These are phyloP conservation scores for Coemansia sp. DNA, from an alignment of 192 early-diverging fungal genomes.

Conservation along the genomic window DNA sequence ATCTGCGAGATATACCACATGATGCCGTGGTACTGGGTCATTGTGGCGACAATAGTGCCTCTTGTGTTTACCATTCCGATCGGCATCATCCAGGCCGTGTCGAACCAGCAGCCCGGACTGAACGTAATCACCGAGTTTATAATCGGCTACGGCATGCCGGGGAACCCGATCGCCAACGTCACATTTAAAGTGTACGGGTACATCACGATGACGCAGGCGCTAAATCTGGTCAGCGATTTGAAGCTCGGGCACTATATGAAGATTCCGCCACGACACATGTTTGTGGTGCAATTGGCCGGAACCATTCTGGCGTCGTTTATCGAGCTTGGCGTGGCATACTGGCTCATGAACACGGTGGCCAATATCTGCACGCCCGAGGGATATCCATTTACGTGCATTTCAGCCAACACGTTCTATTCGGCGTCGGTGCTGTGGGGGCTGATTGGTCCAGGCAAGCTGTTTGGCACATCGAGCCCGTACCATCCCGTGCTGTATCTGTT, in stretches of 20 bases:
- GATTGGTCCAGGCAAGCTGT: slow-evolving; percentile 70
- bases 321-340: slow-evolving; percentile 67
- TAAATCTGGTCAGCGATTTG: slow-evolving; percentile 66
- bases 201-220: slow-evolving; percentile 76
- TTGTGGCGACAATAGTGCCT: slow-evolving; percentile 61
- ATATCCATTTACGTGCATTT: slow-evolving; percentile 67
- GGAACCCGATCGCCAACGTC: slow-evolving; percentile 78
- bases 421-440: slow-evolving; percentile 79
- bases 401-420: slow-evolving; percentile 63
- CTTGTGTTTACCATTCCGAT: slow-evolving; percentile 73
- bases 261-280: slow-evolving; percentile 80
- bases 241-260: slow-evolving; percentile 84
- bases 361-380: slow-evolving; percentile 63
- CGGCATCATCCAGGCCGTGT: slow-evolving; percentile 77
- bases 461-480: slow-evolving; percentile 61
- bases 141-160: slow-evolving; percentile 77
- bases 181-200: slow-evolving; percentile 85
- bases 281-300: slow-evolving; percentile 71
- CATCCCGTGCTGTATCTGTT: slow-evolving; percentile 51
- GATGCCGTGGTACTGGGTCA: slow-evolving; percentile 70
- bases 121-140: slow-evolving; percentile 88
- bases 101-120: slow-evolving; percentile 72
- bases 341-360: slow-evolving; percentile 62
- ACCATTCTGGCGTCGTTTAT: slow-evolving; percentile 70
- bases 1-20: slow-evolving; percentile 54